phyloP scores from a whole-genome alignment of 306 rosid genomes.

The Trichosanthes truncata region DNA sequence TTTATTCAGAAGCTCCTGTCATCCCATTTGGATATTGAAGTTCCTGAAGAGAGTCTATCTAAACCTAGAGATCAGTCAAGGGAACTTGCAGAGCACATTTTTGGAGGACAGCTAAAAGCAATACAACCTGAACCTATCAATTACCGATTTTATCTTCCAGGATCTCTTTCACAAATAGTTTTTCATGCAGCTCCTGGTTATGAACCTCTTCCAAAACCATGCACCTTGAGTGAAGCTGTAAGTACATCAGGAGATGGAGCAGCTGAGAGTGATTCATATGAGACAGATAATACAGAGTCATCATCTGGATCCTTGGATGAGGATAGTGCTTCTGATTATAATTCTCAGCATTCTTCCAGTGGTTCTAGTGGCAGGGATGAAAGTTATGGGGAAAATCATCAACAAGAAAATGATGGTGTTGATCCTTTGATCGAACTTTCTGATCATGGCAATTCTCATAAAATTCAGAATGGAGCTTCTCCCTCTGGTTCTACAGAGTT shows the following conservation, averaged over 20 bases:
- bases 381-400: slow-evolving; percentile 36
- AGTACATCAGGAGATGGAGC: slow-evolving; percentile 25
- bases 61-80: slow-evolving; percentile 30
- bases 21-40: slow-evolving; percentile 38
- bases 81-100: slow-evolving; percentile 51
- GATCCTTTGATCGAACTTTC: slow-evolving; percentile 71
- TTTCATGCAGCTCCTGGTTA: slow-evolving; percentile 98
- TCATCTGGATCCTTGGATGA: slow-evolving; percentile 59
- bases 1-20: slow-evolving; percentile 50
- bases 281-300: slow-evolving; percentile 45
- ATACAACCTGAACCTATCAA: slow-evolving; percentile 41
- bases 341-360: slow-evolving; percentile 45
- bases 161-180: slow-evolving; percentile 91
- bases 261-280: slow-evolving; percentile 23
- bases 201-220: slow-evolving; percentile 95
- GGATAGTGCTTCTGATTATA: slow-evolving; percentile 57
- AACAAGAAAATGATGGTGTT: slow-evolving; percentile 29
- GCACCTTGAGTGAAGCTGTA: slow-evolving; percentile 38
- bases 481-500: slow-evolving; percentile 44
- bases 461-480: slow-evolving; percentile 36
- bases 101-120: slow-evolving; percentile 40
- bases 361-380: slow-evolving; percentile 44
- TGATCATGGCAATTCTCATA: slow-evolving; percentile 37
- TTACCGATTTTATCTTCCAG: slow-evolving; percentile 83
- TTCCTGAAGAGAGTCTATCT: slow-evolving; percentile 20